These are phyloP conservation scores for Jaltomata sinuosa DNA, from an alignment of 257 asterid species.

Conservation along the genomic window DNA sequence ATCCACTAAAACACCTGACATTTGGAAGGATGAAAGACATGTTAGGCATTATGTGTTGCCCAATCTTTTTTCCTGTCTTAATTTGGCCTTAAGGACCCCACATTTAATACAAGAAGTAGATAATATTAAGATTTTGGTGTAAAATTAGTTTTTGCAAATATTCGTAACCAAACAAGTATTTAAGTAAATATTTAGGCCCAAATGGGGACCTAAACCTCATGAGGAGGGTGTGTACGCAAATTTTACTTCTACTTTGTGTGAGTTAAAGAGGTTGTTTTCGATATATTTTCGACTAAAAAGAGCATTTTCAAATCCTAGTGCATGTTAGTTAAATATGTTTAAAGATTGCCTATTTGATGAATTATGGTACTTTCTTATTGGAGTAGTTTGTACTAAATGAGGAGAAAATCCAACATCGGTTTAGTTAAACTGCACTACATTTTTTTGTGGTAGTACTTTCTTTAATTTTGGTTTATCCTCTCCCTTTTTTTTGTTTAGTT, in stretches of 20 bases:
- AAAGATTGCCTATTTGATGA: neutral
- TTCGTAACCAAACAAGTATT: neutral
- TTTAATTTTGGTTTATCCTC: neutral
- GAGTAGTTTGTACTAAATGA: neutral
- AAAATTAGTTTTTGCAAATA: neutral
- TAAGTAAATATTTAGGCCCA: neutral
- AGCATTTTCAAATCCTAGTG: neutral
- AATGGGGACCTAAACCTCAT: neutral
- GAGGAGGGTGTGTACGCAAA: too few species aligned
- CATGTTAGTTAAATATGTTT: neutral
- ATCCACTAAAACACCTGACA: slow-evolving; percentile 53
- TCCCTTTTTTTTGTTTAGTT: too few species aligned
- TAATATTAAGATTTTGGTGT: neutral
- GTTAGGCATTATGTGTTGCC: slow-evolving; percentile 5
- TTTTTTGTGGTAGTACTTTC: neutral
- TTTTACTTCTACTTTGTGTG: too few species aligned
- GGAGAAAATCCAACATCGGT: neutral
- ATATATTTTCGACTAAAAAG: neutral
- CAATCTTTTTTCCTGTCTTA: neutral
- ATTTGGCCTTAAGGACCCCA: neutral
- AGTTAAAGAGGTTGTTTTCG: neutral
- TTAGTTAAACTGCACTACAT: neutral
- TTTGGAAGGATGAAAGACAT: slow-evolving; percentile 40
- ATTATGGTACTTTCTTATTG: neutral
- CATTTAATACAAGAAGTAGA: neutral